Percentiles rank a stretch among this genome's conserved stretches.
phyloP scores from a whole-genome alignment of 1,139 yeast species.

The Hansenula lynferdii region DNA sequence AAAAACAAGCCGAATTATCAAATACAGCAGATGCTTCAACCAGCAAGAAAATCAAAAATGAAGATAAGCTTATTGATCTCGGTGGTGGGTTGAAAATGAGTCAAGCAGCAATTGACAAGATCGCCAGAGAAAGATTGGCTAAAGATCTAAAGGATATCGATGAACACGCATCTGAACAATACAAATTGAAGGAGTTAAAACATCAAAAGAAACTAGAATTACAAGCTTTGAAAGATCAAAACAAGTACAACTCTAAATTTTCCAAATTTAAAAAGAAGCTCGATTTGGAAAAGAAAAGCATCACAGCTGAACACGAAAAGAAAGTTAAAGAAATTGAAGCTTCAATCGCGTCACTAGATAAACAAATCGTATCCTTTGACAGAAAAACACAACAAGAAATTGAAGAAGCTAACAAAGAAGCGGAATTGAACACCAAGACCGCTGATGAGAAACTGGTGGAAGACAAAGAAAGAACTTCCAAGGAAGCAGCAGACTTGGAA shows the following conservation, averaged over 20 bases:
- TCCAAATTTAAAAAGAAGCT: slow-evolving; percentile 23
- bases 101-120: slow-evolving; percentile 26
- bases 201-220: slow-evolving; percentile 20
- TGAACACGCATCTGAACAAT: slow-evolving; percentile 19
- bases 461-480: slow-evolving; percentile 13
- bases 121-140: slow-evolving; percentile 18
- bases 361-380: slow-evolving; percentile 20
- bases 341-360: slow-evolving; percentile 19
- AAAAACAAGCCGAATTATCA: neutral
- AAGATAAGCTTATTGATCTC: slow-evolving; percentile 39
- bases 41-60: slow-evolving; percentile 6
- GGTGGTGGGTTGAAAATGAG: slow-evolving; percentile 51
- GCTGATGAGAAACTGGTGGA: slow-evolving; percentile 21
- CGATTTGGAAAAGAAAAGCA: slow-evolving; percentile 18
- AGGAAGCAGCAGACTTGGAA: slow-evolving; percentile 14
- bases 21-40: neutral
- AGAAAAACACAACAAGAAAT: slow-evolving; percentile 24
- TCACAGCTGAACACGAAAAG: slow-evolving; percentile 19
- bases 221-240: slow-evolving; percentile 20
- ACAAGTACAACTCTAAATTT: slow-evolving; percentile 19
- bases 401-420: slow-evolving; percentile 15
- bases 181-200: slow-evolving; percentile 16
- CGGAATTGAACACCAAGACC: slow-evolving; percentile 11
- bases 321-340: slow-evolving; percentile 28
- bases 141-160: slow-evolving; percentile 16